Base-by-base conservation (phyloP, 2,329 filamentous ascomycete species). In the Neonectria ditissima region DNA sequence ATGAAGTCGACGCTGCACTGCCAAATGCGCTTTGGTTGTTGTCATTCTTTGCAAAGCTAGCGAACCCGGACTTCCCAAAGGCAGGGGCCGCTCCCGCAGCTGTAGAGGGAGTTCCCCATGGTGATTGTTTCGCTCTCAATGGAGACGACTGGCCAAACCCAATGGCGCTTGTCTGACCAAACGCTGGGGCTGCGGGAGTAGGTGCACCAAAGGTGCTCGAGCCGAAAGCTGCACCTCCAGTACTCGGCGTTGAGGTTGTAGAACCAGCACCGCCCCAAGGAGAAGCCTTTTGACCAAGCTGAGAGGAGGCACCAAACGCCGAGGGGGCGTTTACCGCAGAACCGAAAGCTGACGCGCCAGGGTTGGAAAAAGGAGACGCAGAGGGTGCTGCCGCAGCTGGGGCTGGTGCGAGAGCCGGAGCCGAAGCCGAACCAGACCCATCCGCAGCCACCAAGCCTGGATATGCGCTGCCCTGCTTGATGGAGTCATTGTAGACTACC, bases 401-500 rank as follows among this genome's bases (percentile, higher is more conserved):
- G 16, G 71, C 60, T 9, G 77, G 71, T 2, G 77, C 66, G 8
- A 80, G 62, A 4, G 76, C 71, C 67, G 76, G 62, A 30, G 73
- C 56, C 20, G 74, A 52, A 16, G 73, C 56, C 20, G 74, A 52
- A n/a, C 73, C 66, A 59, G 75, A 73, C 2, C 78, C 78, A 62
- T 83, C 81, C 32, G 81, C 81, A 47, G 80, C 81, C 43, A 84
- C 81, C 67, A 97, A 82, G 5, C 91, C 92, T 43, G 91, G 86
- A 76, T 94, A 98, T 0, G 88, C 87, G 7, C 87, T 88, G 4
- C 90, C 90, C 70, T 90, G 83, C 63, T 90, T 88, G 65, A 99
- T 89, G 2, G 95, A 94, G 44, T 97, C 93, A 37, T 91, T 88
- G 79, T 97, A 97, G 20, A 98, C 87, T 45, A 98, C 80, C 93